Evolutionary conservation across 2,329 filamentous ascomycete species (phyloP).

Genomic region (Cladorrhinum sp.): DNA sequence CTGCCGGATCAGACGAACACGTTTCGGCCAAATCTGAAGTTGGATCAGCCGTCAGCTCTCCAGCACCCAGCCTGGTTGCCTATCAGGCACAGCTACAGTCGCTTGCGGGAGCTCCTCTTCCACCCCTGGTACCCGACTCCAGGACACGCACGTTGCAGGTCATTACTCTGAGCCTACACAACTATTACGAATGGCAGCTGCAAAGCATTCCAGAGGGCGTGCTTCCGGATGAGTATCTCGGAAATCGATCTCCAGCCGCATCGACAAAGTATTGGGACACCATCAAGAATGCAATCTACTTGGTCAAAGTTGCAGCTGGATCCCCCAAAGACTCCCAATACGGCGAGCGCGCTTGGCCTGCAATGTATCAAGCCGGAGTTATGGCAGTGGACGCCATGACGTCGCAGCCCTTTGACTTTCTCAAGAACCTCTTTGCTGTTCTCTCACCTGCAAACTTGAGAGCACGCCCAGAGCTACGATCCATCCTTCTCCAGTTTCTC

Average conservation of each 20-base stretch:
- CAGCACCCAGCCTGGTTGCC: conserved; percentile 15
- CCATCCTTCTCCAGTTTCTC: conserved; percentile 25
- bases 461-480: conserved; percentile 26
- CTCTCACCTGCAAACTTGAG: conserved; percentile 28
- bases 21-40: background rate
- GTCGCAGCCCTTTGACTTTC: conserved; percentile 27
- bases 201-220: conserved; percentile 24
- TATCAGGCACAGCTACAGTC: conserved; percentile 23
- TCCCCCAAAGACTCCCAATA: conserved; percentile 20
- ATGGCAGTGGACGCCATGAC: conserved; percentile 26
- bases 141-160: conserved; percentile 22
- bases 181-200: conserved; percentile 28
- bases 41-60: conserved; percentile 12
- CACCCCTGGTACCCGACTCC: conserved; percentile 17
- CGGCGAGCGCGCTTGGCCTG: conserved; percentile 23
- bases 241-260: conserved; percentile 16
- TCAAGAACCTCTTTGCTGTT: conserved; percentile 27
- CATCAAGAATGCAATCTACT: conserved; percentile 28
- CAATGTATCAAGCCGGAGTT: conserved; percentile 23
- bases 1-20: conserved; percentile 15
- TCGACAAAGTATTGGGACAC: conserved; percentile 26
- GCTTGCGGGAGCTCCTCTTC: conserved; percentile 21
- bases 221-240: conserved; percentile 26
- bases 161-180: conserved; percentile 24
- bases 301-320: conserved; percentile 26